Evolutionary conservation across 441 rosid species (phyloP).

Genomic region (Gossypium aridum): DNA sequence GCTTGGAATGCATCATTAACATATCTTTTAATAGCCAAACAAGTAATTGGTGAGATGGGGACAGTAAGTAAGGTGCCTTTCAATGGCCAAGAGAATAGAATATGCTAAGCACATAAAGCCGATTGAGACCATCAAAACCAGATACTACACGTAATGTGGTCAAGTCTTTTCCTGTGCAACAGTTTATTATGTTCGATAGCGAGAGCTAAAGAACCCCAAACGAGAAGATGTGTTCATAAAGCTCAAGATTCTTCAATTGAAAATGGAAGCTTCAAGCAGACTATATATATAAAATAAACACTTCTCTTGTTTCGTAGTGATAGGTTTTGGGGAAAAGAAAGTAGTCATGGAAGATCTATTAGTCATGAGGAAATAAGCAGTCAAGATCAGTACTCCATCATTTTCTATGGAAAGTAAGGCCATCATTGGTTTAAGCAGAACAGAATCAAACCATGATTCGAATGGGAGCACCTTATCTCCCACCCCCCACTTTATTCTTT

Average conservation of each 20-base stretch:
- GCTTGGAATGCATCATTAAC: background rate
- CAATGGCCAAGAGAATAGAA: slow-evolving; percentile 6
- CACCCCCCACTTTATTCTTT: slow-evolving; percentile 26
- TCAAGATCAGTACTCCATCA: slow-evolving; percentile 30
- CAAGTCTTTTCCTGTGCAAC: slow-evolving; percentile 11
- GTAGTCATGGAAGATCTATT: slow-evolving; percentile 12
- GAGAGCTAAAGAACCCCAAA: background rate
- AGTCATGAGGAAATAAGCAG: slow-evolving; percentile 25
- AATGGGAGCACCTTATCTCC: slow-evolving; percentile 26
- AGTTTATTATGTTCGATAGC: background rate
- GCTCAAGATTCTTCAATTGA: slow-evolving; percentile 26
- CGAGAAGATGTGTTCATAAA: slow-evolving; percentile 5
- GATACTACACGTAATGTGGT: slow-evolving; percentile 11
- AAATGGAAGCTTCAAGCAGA: slow-evolving; percentile 29
- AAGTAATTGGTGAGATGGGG: background rate
- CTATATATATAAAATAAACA: background rate
- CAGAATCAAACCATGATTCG: slow-evolving; percentile 32
- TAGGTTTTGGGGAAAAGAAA: slow-evolving; percentile 2
- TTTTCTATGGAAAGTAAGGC: slow-evolving; percentile 29
- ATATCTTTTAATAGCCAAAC: background rate
- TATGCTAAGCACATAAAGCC: background rate
- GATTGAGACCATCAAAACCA: slow-evolving; percentile 21
- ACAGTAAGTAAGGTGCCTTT: slow-evolving; percentile 10
- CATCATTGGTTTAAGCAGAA: slow-evolving; percentile 45
- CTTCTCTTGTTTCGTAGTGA: background rate